Base-by-base conservation (phyloP, 2,329 filamentous ascomycete species). In the Camillea tinctor region DNA sequence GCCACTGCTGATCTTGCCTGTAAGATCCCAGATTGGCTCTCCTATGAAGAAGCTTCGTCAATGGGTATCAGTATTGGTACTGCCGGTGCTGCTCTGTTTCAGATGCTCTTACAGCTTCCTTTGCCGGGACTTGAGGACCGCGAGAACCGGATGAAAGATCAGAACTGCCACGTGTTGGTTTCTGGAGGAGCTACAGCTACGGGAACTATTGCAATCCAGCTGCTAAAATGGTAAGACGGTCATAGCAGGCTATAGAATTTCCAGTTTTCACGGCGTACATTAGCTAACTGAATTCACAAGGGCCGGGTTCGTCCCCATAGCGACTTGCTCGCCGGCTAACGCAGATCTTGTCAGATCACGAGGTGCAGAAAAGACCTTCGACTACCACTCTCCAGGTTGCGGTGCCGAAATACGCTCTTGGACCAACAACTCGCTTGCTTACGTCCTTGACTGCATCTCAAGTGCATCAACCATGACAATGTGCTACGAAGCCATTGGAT, bases 1-100 rank as follows among this genome's bases (percentile, higher is more conserved):
- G 55, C 59, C 4, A 26, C 40, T 26, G 51, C 54, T 30, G 50
- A 60, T n/a, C 23, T 60, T n/a, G 50, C 26, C 49, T 57, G 50
- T 26, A 23, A 55, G 13, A 53, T 60, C 5, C 52, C 59, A 21
- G 51, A 4, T 24, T 48, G 4, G 8, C 30, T 30, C 6, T 2
- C 55, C 4, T 30, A 51, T 23, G 44, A 23, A 23, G 23, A 50
- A n/a, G 55, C 20, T 51, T 21, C 11, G 5, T 26, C 55, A n/a
- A 36, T 50, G 15, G 22, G 49, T 5, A 30, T 55, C 2, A 36
- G 51, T 4, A 52, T 60, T 13, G 36, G 19, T 2, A 60, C 59
- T 13, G 59, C 55, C 3, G 59, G 59, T 11, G 13, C 50, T 54
- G 20, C 19, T n/a, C n/a, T n/a, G n/a, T n/a, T n/a, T n/a, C n/a